Conservation (phyloP, 1,284 basidiomycete species). For the Phlebopus sp. region DNA sequence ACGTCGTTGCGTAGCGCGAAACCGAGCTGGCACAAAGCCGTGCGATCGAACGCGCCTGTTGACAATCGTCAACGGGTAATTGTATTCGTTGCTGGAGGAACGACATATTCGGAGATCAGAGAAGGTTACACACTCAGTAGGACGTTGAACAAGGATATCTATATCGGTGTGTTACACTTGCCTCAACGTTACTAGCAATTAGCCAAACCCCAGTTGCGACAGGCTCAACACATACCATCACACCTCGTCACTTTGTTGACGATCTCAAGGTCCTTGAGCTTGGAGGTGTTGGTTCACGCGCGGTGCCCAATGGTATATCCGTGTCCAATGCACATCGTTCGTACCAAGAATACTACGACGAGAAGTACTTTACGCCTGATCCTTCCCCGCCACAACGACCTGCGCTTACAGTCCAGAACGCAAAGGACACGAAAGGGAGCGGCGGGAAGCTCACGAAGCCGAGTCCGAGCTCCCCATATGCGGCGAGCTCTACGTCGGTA, state of each 20-base stretch:
- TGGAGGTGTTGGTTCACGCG: slow-evolving; percentile 71
- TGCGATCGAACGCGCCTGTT: slow-evolving; percentile 46
- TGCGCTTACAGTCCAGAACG: slow-evolving; percentile 29
- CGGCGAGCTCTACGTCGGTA: slow-evolving; percentile 46
- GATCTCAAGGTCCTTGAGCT: slow-evolving; percentile 83
- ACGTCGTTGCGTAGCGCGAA: slow-evolving; percentile 81
- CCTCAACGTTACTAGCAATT: neutral
- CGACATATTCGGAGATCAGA: slow-evolving; percentile 95
- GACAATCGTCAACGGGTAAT: slow-evolving; percentile 81
- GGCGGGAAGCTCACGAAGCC: slow-evolving; percentile 35
- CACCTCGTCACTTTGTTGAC: slow-evolving; percentile 82
- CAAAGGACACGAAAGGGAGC: slow-evolving; percentile 29
- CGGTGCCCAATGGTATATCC: slow-evolving; percentile 69
- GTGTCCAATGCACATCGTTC: slow-evolving; percentile 45
- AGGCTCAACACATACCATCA: slow-evolving; percentile 90
- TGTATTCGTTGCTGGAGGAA: slow-evolving; percentile 92
- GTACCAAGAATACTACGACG: slow-evolving; percentile 74
- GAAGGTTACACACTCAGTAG: slow-evolving; percentile 81
- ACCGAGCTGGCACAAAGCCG: slow-evolving; percentile 82
- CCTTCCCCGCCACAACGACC: slow-evolving; percentile 47
- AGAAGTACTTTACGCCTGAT: slow-evolving; percentile 70
- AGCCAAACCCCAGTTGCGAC: slow-evolving; percentile 1
- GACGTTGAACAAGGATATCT: slow-evolving; percentile 81
- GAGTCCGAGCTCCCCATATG: slow-evolving; percentile 42
- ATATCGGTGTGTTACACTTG: slow-evolving; percentile 67